These are phyloP conservation scores for Fraxinus quadrangulata DNA, from an alignment of 257 asterid species.

Conservation along the genomic window DNA sequence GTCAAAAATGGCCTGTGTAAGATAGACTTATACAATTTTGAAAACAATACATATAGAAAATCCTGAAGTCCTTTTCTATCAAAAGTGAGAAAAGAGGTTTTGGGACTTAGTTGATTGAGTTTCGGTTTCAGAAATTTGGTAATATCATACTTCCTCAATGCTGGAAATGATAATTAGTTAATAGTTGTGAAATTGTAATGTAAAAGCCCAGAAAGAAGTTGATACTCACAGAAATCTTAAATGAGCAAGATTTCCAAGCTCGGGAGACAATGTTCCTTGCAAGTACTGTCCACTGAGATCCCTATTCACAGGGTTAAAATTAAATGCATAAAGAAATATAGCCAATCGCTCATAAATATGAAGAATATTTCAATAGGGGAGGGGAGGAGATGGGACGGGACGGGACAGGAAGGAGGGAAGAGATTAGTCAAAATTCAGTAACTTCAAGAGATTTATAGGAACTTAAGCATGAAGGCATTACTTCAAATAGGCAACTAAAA, in stretches of 20 bases:
- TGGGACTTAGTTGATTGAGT: background rate
- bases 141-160: conserved; percentile 13
- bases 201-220: conserved; percentile 9
- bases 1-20: background rate
- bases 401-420: no score
- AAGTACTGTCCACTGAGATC: conserved; percentile 68
- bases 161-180: conserved; percentile 1
- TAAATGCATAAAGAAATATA: background rate
- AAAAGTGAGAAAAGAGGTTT: conserved; percentile 1
- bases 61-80: background rate
- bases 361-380: background rate
- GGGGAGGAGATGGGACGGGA: background rate
- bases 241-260: conserved; percentile 71
- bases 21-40: background rate
- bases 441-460: no score
- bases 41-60: background rate
- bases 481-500: no score
- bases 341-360: background rate
- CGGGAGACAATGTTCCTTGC: conserved; percentile 74
- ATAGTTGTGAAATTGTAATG: background rate
- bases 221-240: conserved; percentile 72
- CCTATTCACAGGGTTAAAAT: conserved; percentile 37
- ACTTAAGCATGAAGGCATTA: no score
- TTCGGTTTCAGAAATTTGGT: background rate
- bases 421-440: no score